A percentile compares a stretch with the other conserved stretches of the same genome.
phyloP scores from a whole-genome alignment of 1,284 basidiomycete genomes.

The Tylopilus sp. region DNA sequence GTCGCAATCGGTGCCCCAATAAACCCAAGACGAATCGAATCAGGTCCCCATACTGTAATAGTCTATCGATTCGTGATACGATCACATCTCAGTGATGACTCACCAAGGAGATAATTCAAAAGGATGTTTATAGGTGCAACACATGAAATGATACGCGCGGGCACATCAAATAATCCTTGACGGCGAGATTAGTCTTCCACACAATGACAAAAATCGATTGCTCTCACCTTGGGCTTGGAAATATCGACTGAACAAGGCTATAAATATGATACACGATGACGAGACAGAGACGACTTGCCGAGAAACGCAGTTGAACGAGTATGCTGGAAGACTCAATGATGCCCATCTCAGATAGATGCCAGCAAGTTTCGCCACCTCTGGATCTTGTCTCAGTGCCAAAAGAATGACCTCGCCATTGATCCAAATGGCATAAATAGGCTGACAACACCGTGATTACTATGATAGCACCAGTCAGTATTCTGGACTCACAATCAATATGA shows the following conservation, averaged over 20 bases:
- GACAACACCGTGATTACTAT: background rate
- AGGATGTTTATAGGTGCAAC: slow-evolving; percentile 84
- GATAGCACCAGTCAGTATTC: background rate
- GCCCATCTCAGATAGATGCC: slow-evolving; percentile 77
- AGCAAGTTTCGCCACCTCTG: slow-evolving; percentile 79
- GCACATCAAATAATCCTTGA: slow-evolving; percentile 78
- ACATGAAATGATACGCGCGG: slow-evolving; percentile 4
- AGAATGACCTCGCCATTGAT: slow-evolving; percentile 80
- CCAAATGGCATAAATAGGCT: slow-evolving; percentile 76
- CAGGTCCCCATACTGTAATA: slow-evolving; percentile 77
- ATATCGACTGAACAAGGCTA: slow-evolving; percentile 59
- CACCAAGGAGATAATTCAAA: slow-evolving; percentile 82
- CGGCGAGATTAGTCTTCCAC: slow-evolving; percentile 1
- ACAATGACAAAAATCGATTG: background rate
- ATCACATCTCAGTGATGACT: slow-evolving; percentile 6
- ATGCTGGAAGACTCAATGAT: slow-evolving; percentile 85
- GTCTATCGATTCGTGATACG: slow-evolving; percentile 3
- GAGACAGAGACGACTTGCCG: slow-evolving; percentile 40
- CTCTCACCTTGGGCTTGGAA: slow-evolving; percentile 80
- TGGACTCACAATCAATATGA: slow-evolving; percentile 54
- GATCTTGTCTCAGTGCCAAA: slow-evolving; percentile 79
- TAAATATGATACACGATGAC: slow-evolving; percentile 30
- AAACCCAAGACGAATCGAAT: slow-evolving; percentile 79
- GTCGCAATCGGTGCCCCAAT: slow-evolving; percentile 92
- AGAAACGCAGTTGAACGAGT: slow-evolving; percentile 73